Percentiles rank a stretch among this genome's conserved stretches.
Conservation (phyloP, 441 rosid genomes). For the Eutrema salsugineum region DNA sequence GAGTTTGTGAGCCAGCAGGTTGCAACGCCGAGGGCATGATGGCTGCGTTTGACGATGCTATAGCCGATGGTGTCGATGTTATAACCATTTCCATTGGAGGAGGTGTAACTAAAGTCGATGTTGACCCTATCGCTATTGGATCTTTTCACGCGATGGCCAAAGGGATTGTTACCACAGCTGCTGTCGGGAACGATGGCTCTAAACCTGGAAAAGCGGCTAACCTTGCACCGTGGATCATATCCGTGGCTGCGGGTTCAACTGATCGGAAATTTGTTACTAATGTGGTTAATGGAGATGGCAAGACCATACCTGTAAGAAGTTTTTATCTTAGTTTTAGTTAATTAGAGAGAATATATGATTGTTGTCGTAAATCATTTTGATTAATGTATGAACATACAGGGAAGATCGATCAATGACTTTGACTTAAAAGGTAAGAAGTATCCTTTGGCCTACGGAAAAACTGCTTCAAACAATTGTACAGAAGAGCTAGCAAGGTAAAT, state of each 20-base stretch:
- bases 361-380: not conserved
- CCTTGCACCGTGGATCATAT: slow-evolving; percentile 49
- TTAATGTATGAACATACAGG: slow-evolving; percentile 28
- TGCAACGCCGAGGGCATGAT: slow-evolving; percentile 35
- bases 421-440: slow-evolving; percentile 18
- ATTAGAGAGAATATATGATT: not conserved
- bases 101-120: slow-evolving; percentile 3
- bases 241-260: slow-evolving; percentile 53
- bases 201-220: not conserved
- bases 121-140: slow-evolving; percentile 42
- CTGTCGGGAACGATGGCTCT: slow-evolving; percentile 45
- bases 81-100: slow-evolving; percentile 44
- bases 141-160: slow-evolving; percentile 45
- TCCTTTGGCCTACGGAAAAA: slow-evolving; percentile 35
- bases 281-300: slow-evolving; percentile 44
- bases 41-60: slow-evolving; percentile 54
- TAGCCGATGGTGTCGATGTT: slow-evolving; percentile 49
- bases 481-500: slow-evolving; percentile 22
- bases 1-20: slow-evolving; percentile 42
- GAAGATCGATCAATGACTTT: slow-evolving; percentile 41
- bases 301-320: slow-evolving; percentile 30
- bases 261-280: slow-evolving; percentile 39
- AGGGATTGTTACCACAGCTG: slow-evolving; percentile 33
- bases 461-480: slow-evolving; percentile 19
- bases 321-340: not conserved